Evolutionary conservation across 139 green algal species (phyloP), one percentile per base, ranked within the genome.

Genomic region (Picochlorum costavermella): DNA sequence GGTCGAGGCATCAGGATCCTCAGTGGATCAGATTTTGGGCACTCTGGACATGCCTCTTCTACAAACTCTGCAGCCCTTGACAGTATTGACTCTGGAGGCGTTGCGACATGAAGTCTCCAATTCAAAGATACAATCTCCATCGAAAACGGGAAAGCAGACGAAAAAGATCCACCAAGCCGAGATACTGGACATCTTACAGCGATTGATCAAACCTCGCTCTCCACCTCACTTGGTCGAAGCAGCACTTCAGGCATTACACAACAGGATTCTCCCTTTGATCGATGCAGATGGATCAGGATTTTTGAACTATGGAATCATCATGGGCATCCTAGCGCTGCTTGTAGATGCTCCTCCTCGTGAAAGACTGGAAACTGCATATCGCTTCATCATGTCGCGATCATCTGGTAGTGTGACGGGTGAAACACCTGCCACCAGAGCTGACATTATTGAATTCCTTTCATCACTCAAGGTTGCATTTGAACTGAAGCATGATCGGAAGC

Each of bases 371-470:
- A 49, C 25, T 17, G n/a, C 58, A 51, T 64, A 64, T 28, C 14
- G 25, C 14, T 64, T 64, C n/a, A 17, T 64, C n/a, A 64, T 64
- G 58, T 59, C 20, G 14, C 6, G n/a, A 51, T 28, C n/a, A 17
- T 25, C 20, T 17, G 58, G 56, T 31, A 23, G 56, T 17, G 20
- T n/a, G 56, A 51, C n/a, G 58, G 25, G 40, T 57, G 58, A 51
- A 50, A 31, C 57, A 5, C 58, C 58, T 29, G 25, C 56, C 25
- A 64, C 58, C n/a, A 64, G 58, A 51, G 56, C 57, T 17, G 40
- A 64, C 12, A 31, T 64, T 28, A 64, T 64, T 28, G 58, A 64
- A 28, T 51, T 57, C 8, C 5, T 64, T 31, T 50, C 58, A 31
- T 57, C 25, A 51, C 25, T 64, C 12, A 64, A 64, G 11, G 25